A percentile compares a stretch with the other conserved stretches of the same genome.
These are phyloP conservation scores for Xerocomus cyaneibrunnescens DNA, from an alignment of 1,284 basidiomycete genomes.

Conservation along the genomic window DNA sequence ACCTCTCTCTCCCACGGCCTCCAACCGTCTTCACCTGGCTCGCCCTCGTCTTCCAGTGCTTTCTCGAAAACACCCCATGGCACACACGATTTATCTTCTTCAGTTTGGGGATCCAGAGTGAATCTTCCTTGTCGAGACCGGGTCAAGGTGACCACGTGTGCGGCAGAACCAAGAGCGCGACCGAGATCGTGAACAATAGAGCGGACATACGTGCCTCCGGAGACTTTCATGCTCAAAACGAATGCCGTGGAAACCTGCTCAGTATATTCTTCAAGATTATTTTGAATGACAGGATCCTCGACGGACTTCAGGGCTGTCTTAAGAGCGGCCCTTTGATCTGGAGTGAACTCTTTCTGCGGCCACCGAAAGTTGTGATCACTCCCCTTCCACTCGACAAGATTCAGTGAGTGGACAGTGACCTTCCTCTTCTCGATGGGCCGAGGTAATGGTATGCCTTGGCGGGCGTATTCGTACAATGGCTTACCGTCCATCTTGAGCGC, in stretches of 20 bases:
- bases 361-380: slow-evolving; percentile 63
- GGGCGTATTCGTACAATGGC: slow-evolving; percentile 95
- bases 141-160: slow-evolving; percentile 87
- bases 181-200: slow-evolving; percentile 91
- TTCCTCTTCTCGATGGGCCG: slow-evolving; percentile 89
- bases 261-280: slow-evolving; percentile 36
- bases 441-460: slow-evolving; percentile 86
- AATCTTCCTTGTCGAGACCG: slow-evolving; percentile 86
- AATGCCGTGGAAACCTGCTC: slow-evolving; percentile 72
- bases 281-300: slow-evolving; percentile 34
- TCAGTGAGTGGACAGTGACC: slow-evolving; percentile 80
- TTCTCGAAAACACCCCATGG: slow-evolving; percentile 79
- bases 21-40: slow-evolving; percentile 63
- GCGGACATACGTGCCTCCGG: slow-evolving; percentile 95
- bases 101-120: slow-evolving; percentile 45
- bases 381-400: slow-evolving; percentile 71
- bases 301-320: slow-evolving; percentile 58
- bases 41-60: slow-evolving; percentile 55
- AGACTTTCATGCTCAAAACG: slow-evolving; percentile 87
- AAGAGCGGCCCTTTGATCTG: slow-evolving; percentile 70
- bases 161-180: slow-evolving; percentile 78
- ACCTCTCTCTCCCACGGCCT: slow-evolving; percentile 71
- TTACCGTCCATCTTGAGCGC: slow-evolving; percentile 98
- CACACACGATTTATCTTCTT: slow-evolving; percentile 52
- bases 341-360: slow-evolving; percentile 70